Conservation (phyloP, 768 basidiomycete species). For the Amyloporia xantha region DNA sequence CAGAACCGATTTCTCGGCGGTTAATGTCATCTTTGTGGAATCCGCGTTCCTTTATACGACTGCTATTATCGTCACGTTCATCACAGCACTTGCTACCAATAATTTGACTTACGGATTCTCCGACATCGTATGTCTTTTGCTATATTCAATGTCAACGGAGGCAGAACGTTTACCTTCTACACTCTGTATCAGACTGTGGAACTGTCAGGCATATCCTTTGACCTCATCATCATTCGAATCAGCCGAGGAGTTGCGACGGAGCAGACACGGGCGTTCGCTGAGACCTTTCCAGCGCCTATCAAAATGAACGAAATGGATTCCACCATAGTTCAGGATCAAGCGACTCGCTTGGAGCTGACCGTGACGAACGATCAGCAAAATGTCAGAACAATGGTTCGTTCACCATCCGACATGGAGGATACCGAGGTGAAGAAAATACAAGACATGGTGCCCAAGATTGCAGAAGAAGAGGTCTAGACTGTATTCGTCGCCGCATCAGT, state of each 20-base stretch:
- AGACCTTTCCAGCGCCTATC: too few species aligned
- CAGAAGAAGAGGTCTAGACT: too few species aligned
- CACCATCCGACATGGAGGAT: too few species aligned
- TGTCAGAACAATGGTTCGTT: too few species aligned
- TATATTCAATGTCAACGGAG: neutral
- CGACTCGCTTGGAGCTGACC: too few species aligned
- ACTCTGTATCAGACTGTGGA: neutral
- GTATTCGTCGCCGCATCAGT: too few species aligned
- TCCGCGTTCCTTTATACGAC: slow-evolving; percentile 1
- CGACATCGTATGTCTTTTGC: neutral
- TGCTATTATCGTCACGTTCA: neutral
- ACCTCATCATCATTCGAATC: slow-evolving; percentile 5
- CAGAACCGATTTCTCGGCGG: neutral
- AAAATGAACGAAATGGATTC: too few species aligned
- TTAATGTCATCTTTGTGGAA: neutral
- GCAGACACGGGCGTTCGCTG: neutral
- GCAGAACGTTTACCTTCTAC: neutral
- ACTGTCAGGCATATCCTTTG: neutral
- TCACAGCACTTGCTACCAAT: neutral
- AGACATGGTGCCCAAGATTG: too few species aligned
- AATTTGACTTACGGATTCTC: neutral
- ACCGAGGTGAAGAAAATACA: too few species aligned
- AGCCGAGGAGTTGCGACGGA: neutral
- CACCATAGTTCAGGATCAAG: too few species aligned
- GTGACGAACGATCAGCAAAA: too few species aligned